Evolutionary conservation across 2,329 filamentous ascomycete genomes (phyloP).

Genomic region (Scortechinia acanthostroma): DNA sequence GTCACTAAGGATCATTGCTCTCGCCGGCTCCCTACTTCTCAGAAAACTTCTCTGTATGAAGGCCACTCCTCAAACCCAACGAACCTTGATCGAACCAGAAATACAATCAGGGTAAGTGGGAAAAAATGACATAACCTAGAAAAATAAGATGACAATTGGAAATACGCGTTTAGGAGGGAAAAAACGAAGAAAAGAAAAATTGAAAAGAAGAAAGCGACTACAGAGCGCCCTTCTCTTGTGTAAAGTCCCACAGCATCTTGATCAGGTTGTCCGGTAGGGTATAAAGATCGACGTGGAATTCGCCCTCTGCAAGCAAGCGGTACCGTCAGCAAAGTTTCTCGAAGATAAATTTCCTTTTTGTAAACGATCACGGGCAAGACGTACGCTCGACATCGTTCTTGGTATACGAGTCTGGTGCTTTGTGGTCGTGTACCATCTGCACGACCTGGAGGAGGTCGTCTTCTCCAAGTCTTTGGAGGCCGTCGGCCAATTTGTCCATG

Average conservation of each 20-base stretch:
- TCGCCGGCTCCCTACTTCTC: too few species aligned
- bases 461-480: constrained; percentile 79
- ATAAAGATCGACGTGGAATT: constrained; percentile 97
- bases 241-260: constrained; percentile 91
- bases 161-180: too few species aligned
- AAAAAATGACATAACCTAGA: too few species aligned
- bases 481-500: constrained; percentile 94
- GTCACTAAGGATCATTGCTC: too few species aligned
- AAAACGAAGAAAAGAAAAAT: too few species aligned
- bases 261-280: constrained; percentile 86
- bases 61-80: too few species aligned
- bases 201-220: too few species aligned
- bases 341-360: constrained; percentile 3
- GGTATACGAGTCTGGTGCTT: constrained; percentile 86
- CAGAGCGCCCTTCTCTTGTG: constrained; percentile 1
- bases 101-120: too few species aligned
- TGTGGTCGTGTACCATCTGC: constrained; percentile 97
- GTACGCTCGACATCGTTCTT: constrained; percentile 93
- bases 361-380: constrained; percentile 24
- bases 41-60: too few species aligned
- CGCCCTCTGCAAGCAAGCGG: constrained; percentile 58
- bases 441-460: constrained; percentile 92
- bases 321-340: constrained; percentile 18
- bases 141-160: too few species aligned
- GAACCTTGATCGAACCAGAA: too few species aligned